phyloP scores from a whole-genome alignment of 352 stramenopile genomes.

The Globisporangium parvum region DNA sequence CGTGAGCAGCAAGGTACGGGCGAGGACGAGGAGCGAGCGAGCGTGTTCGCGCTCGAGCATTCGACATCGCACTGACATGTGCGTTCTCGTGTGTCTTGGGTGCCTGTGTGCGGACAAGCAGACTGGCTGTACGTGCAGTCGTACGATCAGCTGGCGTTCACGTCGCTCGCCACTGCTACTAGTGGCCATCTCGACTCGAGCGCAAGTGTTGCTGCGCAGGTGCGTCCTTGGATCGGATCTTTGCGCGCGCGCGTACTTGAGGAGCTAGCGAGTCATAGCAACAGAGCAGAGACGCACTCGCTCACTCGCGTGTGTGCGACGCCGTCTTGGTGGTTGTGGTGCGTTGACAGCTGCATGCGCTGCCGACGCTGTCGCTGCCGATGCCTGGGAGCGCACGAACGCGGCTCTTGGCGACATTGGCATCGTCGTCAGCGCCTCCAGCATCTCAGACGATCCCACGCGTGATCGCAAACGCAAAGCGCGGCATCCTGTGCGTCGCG shows the following conservation, averaged over 20 bases:
- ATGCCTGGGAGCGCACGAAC: conserved; percentile 8
- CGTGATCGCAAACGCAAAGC: conserved; percentile 40
- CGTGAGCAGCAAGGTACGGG: conserved; percentile 5
- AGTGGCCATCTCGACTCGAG: neutral
- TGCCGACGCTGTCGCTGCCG: neutral
- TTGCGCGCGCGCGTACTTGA: neutral
- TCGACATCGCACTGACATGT: too few relatives aligned
- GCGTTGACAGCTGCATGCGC: neutral
- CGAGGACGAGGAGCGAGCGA: neutral
- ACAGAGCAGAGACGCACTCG: neutral
- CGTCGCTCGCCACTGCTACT: neutral
- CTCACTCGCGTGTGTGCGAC: too few relatives aligned
- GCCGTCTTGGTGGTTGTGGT: neutral
- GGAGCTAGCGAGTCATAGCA: neutral
- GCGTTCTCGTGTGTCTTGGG: neutral
- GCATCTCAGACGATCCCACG: conserved; percentile 7
- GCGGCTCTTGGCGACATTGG: conserved; percentile 15
- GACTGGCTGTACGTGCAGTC: conserved; percentile 36
- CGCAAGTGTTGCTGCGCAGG: neutral
- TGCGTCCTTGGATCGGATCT: neutral
- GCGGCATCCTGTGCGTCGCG: conserved; percentile 47
- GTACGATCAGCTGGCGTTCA: conserved; percentile 32
- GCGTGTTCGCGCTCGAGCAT: neutral
- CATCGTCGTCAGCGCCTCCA: conserved; percentile 5
- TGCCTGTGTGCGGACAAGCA: conserved; percentile 2